Conservation (phyloP, 2,329 filamentous ascomycete genomes). For the Aschersonia sp. region DNA sequence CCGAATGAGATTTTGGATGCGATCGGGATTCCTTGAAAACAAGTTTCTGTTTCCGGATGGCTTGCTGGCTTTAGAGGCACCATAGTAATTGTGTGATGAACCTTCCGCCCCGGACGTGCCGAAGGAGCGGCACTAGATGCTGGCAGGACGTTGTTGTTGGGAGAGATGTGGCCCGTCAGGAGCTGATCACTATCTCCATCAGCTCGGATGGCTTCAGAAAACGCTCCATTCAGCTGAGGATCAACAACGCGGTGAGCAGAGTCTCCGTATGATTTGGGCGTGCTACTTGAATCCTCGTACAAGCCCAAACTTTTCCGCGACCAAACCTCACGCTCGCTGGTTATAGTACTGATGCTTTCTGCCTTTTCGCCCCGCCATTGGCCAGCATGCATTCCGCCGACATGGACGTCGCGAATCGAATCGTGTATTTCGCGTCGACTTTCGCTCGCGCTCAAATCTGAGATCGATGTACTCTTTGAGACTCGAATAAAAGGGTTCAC, state of each 20-base stretch:
- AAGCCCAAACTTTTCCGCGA: no score
- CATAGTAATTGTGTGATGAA: slow-evolving; percentile 60
- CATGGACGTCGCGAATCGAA: no score
- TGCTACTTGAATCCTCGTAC: no score
- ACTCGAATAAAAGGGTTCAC: no score
- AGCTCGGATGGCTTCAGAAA: slow-evolving; percentile 49
- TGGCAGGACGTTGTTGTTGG: slow-evolving; percentile 6
- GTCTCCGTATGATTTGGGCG: slow-evolving; percentile 7
- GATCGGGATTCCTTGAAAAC: neutral
- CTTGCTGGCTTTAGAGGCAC: slow-evolving; percentile 59
- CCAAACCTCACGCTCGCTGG: no score
- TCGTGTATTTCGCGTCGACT: no score
- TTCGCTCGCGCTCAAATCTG: no score
- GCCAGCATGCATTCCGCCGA: no score
- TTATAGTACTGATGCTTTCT: no score
- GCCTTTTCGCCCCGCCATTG: no score
- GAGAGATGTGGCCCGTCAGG: slow-evolving; percentile 36
- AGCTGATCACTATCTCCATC: slow-evolving; percentile 53
- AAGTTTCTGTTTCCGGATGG: slow-evolving; percentile 20
- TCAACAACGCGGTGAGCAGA: slow-evolving; percentile 23
- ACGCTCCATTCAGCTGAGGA: slow-evolving; percentile 24
- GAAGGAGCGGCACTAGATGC: slow-evolving; percentile 40
- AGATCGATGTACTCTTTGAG: no score
- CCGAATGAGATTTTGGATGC: neutral
- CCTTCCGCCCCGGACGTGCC: slow-evolving; percentile 29